Percentiles rank a stretch among this genome's conserved stretches.
Conservation (phyloP, 1,284 basidiomycete species). For the Malassezia caprae region DNA sequence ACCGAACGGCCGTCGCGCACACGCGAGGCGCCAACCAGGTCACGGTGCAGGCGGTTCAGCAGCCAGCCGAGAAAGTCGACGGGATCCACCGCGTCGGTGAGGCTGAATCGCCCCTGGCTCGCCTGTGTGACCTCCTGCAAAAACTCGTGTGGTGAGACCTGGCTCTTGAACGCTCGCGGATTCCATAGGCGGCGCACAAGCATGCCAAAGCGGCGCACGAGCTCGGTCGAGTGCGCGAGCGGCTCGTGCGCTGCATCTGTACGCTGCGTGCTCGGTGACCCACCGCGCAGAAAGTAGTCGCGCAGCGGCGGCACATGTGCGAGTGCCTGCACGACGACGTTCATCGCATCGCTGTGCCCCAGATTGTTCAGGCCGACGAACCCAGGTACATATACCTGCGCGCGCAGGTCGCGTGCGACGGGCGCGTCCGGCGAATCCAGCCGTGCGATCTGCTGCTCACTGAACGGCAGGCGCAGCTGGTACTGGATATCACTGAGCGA, state of each 20-base stretch:
- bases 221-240: conserved; percentile 54
- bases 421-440: conserved; percentile 53
- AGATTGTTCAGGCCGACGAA: conserved; percentile 97
- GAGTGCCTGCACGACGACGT: conserved; percentile 86
- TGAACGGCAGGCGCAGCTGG: conserved; percentile 75
- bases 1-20: conserved; percentile 50
- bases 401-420: conserved; percentile 57
- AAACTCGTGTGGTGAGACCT: conserved; percentile 96
- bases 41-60: conserved; percentile 80
- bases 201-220: conserved; percentile 65
- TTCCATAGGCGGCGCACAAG: conserved; percentile 93
- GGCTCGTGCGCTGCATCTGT: not conserved
- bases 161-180: conserved; percentile 63
- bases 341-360: conserved; percentile 92
- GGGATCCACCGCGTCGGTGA: conserved; percentile 89
- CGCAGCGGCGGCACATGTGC: conserved; percentile 82
- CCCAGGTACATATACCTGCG: conserved; percentile 75
- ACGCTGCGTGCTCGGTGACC: not conserved
- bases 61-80: conserved; percentile 94
- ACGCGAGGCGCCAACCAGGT: conserved; percentile 61
- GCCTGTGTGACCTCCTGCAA: conserved; percentile 85
- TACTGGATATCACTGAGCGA: conserved; percentile 87
- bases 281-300: conserved; percentile 55
- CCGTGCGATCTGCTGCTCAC: conserved; percentile 52
- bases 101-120: conserved; percentile 75